Conservation (phyloP, 2,329 filamentous ascomycete genomes). For the Xenosphaeropsis pyriputrescens region DNA sequence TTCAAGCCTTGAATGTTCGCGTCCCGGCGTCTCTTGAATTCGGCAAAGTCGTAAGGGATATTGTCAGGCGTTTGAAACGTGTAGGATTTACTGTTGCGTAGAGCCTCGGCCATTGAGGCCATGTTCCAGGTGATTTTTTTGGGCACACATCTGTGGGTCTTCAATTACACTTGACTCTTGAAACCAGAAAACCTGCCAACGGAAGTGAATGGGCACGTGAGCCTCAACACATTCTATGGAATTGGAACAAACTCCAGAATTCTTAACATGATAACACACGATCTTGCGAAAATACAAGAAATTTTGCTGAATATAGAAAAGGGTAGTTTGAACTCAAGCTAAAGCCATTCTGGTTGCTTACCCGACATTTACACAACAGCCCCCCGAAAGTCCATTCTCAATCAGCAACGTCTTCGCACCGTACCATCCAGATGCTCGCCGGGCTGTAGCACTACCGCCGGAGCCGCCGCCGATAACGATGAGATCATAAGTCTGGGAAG, state of each 20-base stretch:
- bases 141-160: conserved; percentile 26
- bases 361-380: conserved; percentile 37
- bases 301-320: not conserved
- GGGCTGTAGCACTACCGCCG: conserved; percentile 31
- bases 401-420: conserved; percentile 32
- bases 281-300: not conserved
- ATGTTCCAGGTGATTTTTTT: conserved; percentile 39
- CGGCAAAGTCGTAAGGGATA: conserved; percentile 25
- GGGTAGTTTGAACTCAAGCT: not conserved
- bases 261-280: too few relatives aligned
- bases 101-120: conserved; percentile 29
- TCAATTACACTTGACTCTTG: not conserved
- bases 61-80: conserved; percentile 28
- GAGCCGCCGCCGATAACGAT: conserved; percentile 37
- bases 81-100: conserved; percentile 28
- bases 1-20: conserved; percentile 28
- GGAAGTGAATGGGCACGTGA: not conserved
- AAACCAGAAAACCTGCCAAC: too few relatives aligned
- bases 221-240: too few relatives aligned
- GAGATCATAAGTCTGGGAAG: conserved; percentile 31
- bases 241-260: too few relatives aligned
- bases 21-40: conserved; percentile 31
- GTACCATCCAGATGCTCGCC: conserved; percentile 34
- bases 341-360: conserved; percentile 14
- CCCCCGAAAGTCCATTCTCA: conserved; percentile 30